Base-by-base conservation (phyloP, 2,329 filamentous ascomycete genomes). In the Colletotrichum endophyticum region DNA sequence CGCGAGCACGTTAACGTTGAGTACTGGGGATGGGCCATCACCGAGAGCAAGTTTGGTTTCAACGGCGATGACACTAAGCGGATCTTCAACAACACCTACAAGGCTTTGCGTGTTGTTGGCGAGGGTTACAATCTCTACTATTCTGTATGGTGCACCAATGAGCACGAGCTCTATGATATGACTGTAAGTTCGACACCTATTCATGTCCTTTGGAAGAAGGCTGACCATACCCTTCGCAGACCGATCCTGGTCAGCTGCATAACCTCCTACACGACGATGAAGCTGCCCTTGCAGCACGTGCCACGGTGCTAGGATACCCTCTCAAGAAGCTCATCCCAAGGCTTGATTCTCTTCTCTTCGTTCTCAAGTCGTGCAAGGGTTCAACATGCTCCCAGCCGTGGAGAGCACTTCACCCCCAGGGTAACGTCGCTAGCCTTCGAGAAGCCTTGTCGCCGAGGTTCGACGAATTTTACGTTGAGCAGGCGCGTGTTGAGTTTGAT, bases 351-450 rank as follows among this genome's bases (percentile, higher is more conserved):
- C 85, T 93, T 1, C 84, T 93, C 13, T 85, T 93, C 66, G 89
- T 92, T 2, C 86, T 91, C 62, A 93, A 93, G 84, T 90, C 90
- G 2, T 93, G 91, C 84, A 88, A 89, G 80, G 89, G 86, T 4
- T 78, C 82, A 4, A 85, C 86, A 0, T 93, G 91, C 80, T 83
- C 87, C 6, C 82, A 86, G 36, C 91, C 92, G 0, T 93, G 91
- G 91, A 80, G 82, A 7, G 85, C 87, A 2, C 84, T 93, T 13
- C 91, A 92, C 78, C 90, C 91, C 1, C 83, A 82, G 5, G 89
- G 89, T 0, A 82, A 88, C 70, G 91, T 93, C 3, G 82, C 81
- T 44, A 89, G 81, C 22, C 83, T 93, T 6, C 80, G 80, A 1
- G 89, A 92, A 25, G 91, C 91, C 0, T 82, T 92, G 67, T 78